These are phyloP conservation scores for Prunus mume DNA, from an alignment of 306 rosid genomes.

Conservation along the genomic window DNA sequence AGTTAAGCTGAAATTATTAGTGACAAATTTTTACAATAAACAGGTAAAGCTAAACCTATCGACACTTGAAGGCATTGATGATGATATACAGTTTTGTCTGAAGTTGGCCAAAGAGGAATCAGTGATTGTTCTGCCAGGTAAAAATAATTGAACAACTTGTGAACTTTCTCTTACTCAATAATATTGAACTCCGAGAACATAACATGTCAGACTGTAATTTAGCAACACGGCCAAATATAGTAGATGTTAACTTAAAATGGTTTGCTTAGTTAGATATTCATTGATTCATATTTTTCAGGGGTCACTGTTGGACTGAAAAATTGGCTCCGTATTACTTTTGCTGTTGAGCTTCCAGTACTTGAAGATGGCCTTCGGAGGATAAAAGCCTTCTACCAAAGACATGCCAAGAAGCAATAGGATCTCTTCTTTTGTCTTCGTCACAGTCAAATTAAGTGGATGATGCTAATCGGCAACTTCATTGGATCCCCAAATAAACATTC, in stretches of 20 bases:
- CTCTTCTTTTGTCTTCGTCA: not conserved
- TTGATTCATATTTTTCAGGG: constrained; percentile 29
- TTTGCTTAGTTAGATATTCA: too few species aligned
- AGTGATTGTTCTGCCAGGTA: constrained; percentile 60
- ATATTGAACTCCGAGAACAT: not conserved
- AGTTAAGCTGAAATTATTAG: not conserved
- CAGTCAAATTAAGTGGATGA: not conserved
- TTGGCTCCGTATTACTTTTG: constrained; percentile 55
- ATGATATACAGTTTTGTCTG: constrained; percentile 62
- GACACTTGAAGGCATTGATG: constrained; percentile 42
- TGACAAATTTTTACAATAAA: not conserved
- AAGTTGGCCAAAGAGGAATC: constrained; percentile 65
- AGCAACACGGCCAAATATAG: too few species aligned
- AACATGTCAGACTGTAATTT: too few species aligned
- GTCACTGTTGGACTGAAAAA: constrained; percentile 56
- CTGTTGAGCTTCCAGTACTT: constrained; percentile 36
- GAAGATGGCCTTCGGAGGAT: constrained; percentile 53
- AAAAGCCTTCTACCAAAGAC: constrained; percentile 46
- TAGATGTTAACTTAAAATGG: too few species aligned
- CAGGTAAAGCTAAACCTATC: constrained; percentile 55
- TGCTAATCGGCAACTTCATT: not conserved
- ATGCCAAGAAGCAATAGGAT: constrained; percentile 28
- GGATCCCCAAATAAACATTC: too few species aligned
- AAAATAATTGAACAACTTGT: not conserved
- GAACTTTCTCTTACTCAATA: not conserved